These are phyloP conservation scores for Colletotrichum viniferum DNA, from an alignment of 2,329 filamentous ascomycete genomes.

Conservation along the genomic window DNA sequence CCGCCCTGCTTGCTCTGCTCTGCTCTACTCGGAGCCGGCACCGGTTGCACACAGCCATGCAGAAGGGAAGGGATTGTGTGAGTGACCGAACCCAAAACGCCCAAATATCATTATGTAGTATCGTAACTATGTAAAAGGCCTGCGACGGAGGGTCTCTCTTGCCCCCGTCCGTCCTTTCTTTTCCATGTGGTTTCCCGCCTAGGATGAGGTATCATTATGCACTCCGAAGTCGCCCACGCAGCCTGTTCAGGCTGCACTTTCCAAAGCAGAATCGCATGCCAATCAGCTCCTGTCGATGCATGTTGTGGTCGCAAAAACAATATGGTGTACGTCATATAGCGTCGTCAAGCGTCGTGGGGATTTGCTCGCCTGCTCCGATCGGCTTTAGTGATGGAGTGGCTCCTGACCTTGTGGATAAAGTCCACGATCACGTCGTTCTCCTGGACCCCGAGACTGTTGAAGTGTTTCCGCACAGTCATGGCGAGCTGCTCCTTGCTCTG, in stretches of 20 bases:
- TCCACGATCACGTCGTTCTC: constrained; percentile 86
- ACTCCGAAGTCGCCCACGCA: constrained; percentile 18
- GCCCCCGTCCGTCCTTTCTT: neutral
- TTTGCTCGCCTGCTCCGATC: constrained; percentile 13
- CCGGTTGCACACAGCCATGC: neutral
- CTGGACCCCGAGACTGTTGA: constrained; percentile 78
- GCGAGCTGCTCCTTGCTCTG: constrained; percentile 77
- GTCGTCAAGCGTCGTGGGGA: constrained; percentile 12
- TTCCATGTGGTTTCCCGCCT: neutral
- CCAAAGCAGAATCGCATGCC: neutral
- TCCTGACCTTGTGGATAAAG: constrained; percentile 70
- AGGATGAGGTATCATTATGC: constrained; percentile 22
- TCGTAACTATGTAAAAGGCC: constrained; percentile 9
- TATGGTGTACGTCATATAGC: neutral
- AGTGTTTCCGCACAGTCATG: constrained; percentile 77
- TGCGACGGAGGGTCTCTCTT: neutral
- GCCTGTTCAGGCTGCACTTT: neutral
- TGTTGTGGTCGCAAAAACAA: neutral
- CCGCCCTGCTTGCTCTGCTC: neutral
- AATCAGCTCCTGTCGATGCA: neutral
- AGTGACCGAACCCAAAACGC: neutral
- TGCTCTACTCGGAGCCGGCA: neutral
- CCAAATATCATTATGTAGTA: constrained; percentile 6
- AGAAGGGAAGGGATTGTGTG: neutral
- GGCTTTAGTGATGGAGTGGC: constrained; percentile 19